Base-by-base conservation (phyloP, 495 filamentous ascomycete genomes). In the Trichodelitschia bisporula region DNA sequence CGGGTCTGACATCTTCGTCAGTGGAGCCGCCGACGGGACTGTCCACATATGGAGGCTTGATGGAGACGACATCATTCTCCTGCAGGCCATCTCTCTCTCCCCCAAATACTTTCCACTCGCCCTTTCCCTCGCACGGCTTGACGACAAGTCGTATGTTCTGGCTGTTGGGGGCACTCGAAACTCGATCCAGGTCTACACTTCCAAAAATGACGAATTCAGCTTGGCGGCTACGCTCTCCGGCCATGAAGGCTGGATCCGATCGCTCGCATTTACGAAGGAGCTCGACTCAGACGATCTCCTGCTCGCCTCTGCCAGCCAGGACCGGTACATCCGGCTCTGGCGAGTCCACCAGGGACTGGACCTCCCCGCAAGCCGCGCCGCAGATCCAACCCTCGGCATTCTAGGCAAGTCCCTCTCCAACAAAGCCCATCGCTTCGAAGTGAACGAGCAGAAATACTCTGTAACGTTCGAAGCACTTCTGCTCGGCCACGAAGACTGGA, bases 401-500 rank as follows among this genome's bases (percentile, higher is more conserved):
- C 60, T 70, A 18, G 57, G 66, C 39, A 55, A 61, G 38, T 58
- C 58, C 2, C 55, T 89, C 0, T 82, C 77, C 1, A 93, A 93
- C 48, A 95, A 91, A 51, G 72, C 75, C 2, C 78, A 93, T 47
- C 58, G 57, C 20, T 61, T 78, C 17, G 57, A 69, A 38, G 58
- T 69, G 18, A 48, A 48, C 13, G 55, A 56, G 0, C 54, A 49
- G 1, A 65, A 56, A 20, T 90, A 72, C 50, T 78, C 72, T 18
- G 56, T 90, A 28, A 92, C 82, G 0, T 95, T 95, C 37, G 89
- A 95, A 51, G 89, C 89, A 4, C 58, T 99, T 9, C 63, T 99
- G 5, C 67, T 95, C 15, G 86, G 89, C 13, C 89, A 95, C 42
- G 86, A 99, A 40, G 86, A 99, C 42, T 99, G 86, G 86, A 77